Base-by-base conservation (phyloP, 768 basidiomycete species). In the Lentinus tigrinus region DNA sequence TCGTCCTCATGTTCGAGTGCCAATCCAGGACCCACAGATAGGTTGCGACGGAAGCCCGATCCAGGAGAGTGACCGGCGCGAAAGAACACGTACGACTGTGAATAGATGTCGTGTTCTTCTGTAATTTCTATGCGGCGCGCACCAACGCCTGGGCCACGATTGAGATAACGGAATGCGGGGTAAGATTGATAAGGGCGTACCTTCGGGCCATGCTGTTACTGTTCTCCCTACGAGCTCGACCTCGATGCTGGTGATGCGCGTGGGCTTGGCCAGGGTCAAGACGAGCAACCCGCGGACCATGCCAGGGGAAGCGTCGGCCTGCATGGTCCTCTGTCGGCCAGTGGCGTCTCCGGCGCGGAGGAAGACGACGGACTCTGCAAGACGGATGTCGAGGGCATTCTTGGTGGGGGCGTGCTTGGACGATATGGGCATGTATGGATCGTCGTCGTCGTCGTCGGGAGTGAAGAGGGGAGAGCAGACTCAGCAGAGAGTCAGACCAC, bases 211-310 rank as follows among this genome's bases (percentile, higher is more conserved):
- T 37, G 85, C 81, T 4, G 87, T 89, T 23, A 78, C 74, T 3
- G 87, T 78, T 57, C 78, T 88, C 3, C 91, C 95, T 44, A 85
- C 77, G 21, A 99, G 74, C 69, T 87, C 84, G 38, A 97, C 77
- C 54, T 88, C 87, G 56, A 99, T 95, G 65, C 86, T 89, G 31
- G 89, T 87, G 63, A 99, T 87, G 70, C 86, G 86, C 52, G 85
- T 94, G 0, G 94, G 85, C 69, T 96, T 96, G 28, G 77, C 75
- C 39, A 90, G 73, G 14, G 75, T 78, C 57, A 91, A 74, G 1
- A 82, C 84, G 55, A 91, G 76, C 4, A 90, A 72, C 10, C 89
- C 89, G 47, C 89, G 75, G 13, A 91, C 74, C 66, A 86, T 73
- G 17, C 87, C 81, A 0, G 86, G 83, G 3, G 73, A 75, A 58